Evolutionary conservation across 768 basidiomycete species (phyloP).

Genomic region (Boletus eberwhitei): DNA sequence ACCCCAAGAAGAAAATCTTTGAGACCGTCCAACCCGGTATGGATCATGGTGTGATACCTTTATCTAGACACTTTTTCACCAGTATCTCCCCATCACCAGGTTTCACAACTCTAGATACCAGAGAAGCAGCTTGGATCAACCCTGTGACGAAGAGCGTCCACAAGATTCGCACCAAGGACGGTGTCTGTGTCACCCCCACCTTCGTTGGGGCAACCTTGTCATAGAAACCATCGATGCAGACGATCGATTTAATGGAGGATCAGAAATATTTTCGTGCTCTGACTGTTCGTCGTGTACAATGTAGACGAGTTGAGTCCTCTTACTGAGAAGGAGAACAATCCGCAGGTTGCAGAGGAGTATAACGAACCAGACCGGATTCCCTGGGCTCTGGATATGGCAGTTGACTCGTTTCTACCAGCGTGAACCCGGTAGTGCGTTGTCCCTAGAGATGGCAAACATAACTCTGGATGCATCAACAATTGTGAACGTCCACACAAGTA

Average conservation of each 20-base stretch:
- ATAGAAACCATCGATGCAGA: slow-evolving; percentile 37
- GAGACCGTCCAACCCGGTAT: slow-evolving; percentile 91
- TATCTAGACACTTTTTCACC: background rate
- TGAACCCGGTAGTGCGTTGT: slow-evolving; percentile 38
- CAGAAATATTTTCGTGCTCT: background rate
- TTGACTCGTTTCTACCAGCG: slow-evolving; percentile 36
- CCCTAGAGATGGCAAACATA: slow-evolving; percentile 42
- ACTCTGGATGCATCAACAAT: slow-evolving; percentile 46
- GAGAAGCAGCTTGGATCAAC: slow-evolving; percentile 86
- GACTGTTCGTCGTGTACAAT: background rate
- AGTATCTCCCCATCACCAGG: slow-evolving; percentile 37
- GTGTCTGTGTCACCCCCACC: slow-evolving; percentile 75
- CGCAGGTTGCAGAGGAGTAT: slow-evolving; percentile 30
- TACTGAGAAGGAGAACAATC: slow-evolving; percentile 33
- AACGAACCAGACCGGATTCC: slow-evolving; percentile 43
- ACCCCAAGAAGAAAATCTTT: slow-evolving; percentile 99
- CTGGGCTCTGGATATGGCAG: slow-evolving; percentile 33
- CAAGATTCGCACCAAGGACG: slow-evolving; percentile 81
- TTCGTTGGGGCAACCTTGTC: slow-evolving; percentile 92
- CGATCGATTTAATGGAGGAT: background rate
- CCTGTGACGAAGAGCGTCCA: slow-evolving; percentile 75
- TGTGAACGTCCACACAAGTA: slow-evolving; percentile 45
- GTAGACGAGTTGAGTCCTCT: slow-evolving; percentile 34
- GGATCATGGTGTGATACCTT: slow-evolving; percentile 5
- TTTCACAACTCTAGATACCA: slow-evolving; percentile 84